These are phyloP conservation scores for Penicillium longicatenatum DNA, from an alignment of 495 filamentous ascomycete species.

Conservation along the genomic window DNA sequence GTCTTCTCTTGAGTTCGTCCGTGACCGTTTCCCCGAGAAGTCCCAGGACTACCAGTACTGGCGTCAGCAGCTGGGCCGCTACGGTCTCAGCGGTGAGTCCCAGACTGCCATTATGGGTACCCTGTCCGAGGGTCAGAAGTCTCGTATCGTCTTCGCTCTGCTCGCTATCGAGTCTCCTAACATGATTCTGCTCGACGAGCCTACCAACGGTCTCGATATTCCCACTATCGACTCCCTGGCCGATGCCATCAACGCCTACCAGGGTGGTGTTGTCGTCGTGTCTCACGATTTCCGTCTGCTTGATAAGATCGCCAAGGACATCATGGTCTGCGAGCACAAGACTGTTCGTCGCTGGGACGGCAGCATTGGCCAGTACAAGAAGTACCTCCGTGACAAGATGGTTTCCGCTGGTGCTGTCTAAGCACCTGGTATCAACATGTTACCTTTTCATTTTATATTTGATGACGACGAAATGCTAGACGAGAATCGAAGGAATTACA, in stretches of 20 bases:
- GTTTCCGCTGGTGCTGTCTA: slow-evolving; percentile 51
- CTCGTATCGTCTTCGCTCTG: slow-evolving; percentile 95
- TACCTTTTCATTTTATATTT: slow-evolving; percentile 19
- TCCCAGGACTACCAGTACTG: slow-evolving; percentile 99
- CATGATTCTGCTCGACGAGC: slow-evolving; percentile 97
- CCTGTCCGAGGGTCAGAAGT: slow-evolving; percentile 95
- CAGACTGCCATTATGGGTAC: slow-evolving; percentile 99
- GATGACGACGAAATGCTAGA: slow-evolving; percentile 50
- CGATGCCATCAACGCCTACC: slow-evolving; percentile 95
- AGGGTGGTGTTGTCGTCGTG: slow-evolving; percentile 95
- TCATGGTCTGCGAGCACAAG: slow-evolving; percentile 97
- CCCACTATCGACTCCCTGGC: slow-evolving; percentile 97
- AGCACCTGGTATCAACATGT: slow-evolving; percentile 16
- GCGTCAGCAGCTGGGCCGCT: slow-evolving; percentile 94
- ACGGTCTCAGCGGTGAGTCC: slow-evolving; percentile 86
- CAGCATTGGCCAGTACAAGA: slow-evolving; percentile 92
- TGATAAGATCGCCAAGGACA: slow-evolving; percentile 99
- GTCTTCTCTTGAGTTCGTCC: slow-evolving; percentile 94
- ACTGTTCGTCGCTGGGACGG: slow-evolving; percentile 88
- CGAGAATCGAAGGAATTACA: slow-evolving; percentile 37
- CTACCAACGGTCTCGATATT: slow-evolving; percentile 99
- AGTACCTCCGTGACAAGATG: slow-evolving; percentile 99
- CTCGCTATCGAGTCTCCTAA: slow-evolving; percentile 95
- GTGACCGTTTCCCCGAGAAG: slow-evolving; percentile 87
- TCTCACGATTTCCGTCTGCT: slow-evolving; percentile 98